A percentile compares a stretch with the other conserved stretches of the same genome.
These are phyloP conservation scores for Rhodotorula sp. DNA, from an alignment of 1,284 basidiomycete genomes.

Conservation along the genomic window DNA sequence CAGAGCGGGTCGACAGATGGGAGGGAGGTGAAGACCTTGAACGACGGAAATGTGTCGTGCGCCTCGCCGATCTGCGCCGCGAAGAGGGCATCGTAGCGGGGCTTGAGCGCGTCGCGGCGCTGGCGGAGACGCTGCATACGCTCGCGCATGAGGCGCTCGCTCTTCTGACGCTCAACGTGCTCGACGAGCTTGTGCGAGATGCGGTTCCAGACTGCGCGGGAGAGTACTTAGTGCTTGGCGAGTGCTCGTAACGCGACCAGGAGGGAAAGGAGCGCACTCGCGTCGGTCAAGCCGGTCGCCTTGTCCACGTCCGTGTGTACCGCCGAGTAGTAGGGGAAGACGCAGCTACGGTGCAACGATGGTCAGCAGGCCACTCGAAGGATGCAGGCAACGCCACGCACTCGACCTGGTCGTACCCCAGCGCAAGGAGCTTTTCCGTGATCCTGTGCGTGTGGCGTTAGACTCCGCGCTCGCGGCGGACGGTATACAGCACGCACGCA, in stretches of 20 bases:
- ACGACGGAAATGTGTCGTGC: background rate
- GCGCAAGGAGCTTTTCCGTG: background rate
- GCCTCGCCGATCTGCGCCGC: background rate
- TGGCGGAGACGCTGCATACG: fast-evolving
- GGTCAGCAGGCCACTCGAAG: no score
- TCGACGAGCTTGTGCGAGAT: slow-evolving; percentile 6
- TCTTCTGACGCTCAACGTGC: background rate
- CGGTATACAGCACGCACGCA: background rate
- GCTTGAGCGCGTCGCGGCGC: background rate
- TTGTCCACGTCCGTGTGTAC: background rate
- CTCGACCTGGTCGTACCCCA: background rate
- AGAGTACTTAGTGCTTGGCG: no score
- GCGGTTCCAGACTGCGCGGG: slow-evolving; percentile 5
- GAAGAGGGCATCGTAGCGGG: slow-evolving; percentile 4
- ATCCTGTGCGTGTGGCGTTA: background rate
- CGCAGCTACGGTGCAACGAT: background rate
- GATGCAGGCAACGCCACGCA: background rate
- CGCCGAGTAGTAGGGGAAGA: background rate
- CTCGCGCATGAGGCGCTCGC: background rate
- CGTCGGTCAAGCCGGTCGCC: background rate
- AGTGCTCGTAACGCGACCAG: no score
- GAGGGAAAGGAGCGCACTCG: slow-evolving; percentile 1
- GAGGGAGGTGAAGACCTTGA: background rate
- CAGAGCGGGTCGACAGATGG: slow-evolving; percentile 6
- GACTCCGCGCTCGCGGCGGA: background rate